phyloP scores from a whole-genome alignment of 2,329 filamentous ascomycete genomes.

The Alternaria triticimaculans region DNA sequence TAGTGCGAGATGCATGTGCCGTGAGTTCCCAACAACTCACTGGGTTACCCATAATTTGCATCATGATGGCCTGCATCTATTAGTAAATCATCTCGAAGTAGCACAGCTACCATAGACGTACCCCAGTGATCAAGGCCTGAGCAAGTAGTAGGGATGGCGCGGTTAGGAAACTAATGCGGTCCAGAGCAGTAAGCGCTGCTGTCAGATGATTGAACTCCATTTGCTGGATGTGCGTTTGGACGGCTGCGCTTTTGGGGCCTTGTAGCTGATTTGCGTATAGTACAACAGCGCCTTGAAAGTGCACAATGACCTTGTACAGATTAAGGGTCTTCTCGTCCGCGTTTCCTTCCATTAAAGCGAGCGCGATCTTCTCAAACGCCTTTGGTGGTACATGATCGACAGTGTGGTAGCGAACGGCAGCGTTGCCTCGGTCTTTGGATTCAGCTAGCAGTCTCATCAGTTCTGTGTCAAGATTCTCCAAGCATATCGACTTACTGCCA shows the following conservation, averaged over 20 bases:
- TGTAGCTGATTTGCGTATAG: slow-evolving; percentile 34
- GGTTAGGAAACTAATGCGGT: slow-evolving; percentile 36
- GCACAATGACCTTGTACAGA: slow-evolving; percentile 41
- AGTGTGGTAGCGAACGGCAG: slow-evolving; percentile 29
- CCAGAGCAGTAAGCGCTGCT: slow-evolving; percentile 39
- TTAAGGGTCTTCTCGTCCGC: slow-evolving; percentile 38
- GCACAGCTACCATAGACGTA: slow-evolving; percentile 13
- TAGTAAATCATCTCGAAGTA: not conserved
- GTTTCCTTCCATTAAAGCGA: slow-evolving; percentile 36
- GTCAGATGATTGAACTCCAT: slow-evolving; percentile 37
- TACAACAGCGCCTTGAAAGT: slow-evolving; percentile 38
- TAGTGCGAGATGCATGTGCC: slow-evolving; percentile 39
- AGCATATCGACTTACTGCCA: slow-evolving; percentile 21
- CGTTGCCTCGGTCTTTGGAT: slow-evolving; percentile 15
- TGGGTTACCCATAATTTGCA: slow-evolving; percentile 45
- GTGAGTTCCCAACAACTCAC: slow-evolving; percentile 41
- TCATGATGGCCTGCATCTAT: slow-evolving; percentile 32
- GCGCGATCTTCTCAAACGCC: slow-evolving; percentile 37
- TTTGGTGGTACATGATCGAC: slow-evolving; percentile 41
- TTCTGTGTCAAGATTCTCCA: not conserved
- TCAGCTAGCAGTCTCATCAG: slow-evolving; percentile 23
- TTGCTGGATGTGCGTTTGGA: slow-evolving; percentile 35
- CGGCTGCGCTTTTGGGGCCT: slow-evolving; percentile 27
- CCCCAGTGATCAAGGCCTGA: slow-evolving; percentile 41
- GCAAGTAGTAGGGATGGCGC: slow-evolving; percentile 36